A percentile compares a stretch with the other conserved stretches of the same genome.
These are phyloP conservation scores for Sugiyamaella boreocaroliniensis DNA, from an alignment of 805 yeast species.

Conservation along the genomic window DNA sequence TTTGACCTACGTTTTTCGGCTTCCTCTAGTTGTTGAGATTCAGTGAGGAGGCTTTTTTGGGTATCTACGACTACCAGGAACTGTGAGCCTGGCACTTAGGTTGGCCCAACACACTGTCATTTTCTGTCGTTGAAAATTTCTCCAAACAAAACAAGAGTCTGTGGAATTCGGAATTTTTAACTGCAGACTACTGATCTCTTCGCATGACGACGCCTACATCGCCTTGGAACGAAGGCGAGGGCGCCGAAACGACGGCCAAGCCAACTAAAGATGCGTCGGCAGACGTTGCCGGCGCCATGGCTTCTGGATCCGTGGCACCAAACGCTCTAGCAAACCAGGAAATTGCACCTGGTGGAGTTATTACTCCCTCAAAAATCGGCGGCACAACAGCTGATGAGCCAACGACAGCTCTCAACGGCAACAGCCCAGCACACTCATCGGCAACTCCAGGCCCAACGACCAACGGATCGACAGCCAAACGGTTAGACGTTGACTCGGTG, in stretches of 20 bases:
- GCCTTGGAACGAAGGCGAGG: not conserved
- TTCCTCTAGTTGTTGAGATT: too few species aligned
- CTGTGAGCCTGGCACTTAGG: too few species aligned
- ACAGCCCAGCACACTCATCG: not conserved
- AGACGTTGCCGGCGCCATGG: not conserved
- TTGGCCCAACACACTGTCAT: too few species aligned
- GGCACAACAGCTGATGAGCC: not conserved
- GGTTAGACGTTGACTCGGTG: constrained; percentile 58
- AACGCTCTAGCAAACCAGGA: not conserved
- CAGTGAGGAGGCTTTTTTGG: too few species aligned
- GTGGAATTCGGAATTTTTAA: not conserved
- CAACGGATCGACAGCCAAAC: constrained; percentile 11
- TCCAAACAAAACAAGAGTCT: too few species aligned
- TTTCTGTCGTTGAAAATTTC: too few species aligned
- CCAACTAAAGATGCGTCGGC: not conserved
- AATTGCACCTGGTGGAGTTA: not conserved
- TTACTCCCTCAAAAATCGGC: not conserved
- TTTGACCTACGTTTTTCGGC: too few species aligned
- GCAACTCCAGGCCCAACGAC: not conserved
- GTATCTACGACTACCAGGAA: too few species aligned
- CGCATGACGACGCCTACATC: not conserved
- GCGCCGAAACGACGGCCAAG: not conserved
- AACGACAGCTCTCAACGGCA: not conserved
- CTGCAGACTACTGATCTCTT: not conserved
- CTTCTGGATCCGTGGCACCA: not conserved